phyloP scores from a whole-genome alignment of 768 basidiomycete genomes.

The Glaciozyma antarctica region DNA sequence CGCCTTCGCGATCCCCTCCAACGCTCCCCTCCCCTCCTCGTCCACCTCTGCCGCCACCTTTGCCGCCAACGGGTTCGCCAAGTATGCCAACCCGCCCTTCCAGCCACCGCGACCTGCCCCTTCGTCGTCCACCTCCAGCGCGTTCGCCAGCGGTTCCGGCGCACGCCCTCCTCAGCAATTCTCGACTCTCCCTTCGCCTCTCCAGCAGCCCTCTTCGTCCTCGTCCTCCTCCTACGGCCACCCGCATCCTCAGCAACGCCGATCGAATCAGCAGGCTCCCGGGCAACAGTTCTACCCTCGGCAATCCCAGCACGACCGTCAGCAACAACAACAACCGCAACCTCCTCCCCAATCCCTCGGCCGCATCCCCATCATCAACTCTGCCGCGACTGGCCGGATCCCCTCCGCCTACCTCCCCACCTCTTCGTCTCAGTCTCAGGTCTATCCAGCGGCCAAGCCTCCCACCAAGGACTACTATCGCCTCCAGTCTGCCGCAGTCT shows the following conservation, averaged over 20 bases:
- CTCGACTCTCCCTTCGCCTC: neutral
- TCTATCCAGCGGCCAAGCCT: neutral
- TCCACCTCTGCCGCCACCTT: neutral
- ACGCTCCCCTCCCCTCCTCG: neutral
- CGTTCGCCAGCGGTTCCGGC: neutral
- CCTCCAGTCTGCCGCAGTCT: neutral
- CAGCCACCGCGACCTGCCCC: no score
- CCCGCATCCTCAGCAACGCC: no score
- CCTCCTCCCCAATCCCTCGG: neutral
- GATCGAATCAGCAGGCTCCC: no score
- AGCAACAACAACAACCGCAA: neutral
- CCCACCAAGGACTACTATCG: neutral
- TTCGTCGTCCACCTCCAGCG: neutral
- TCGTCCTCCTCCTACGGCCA: no score
- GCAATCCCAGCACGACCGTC: no score
- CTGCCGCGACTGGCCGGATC: conserved; percentile 4
- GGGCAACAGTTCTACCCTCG: no score
- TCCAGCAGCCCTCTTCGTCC: neutral
- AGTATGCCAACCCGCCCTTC: neutral
- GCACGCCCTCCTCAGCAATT: neutral
- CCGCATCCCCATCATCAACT: conserved; percentile 23
- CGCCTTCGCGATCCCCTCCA: no score
- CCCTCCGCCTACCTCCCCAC: conserved; percentile 14
- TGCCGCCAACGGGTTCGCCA: conserved; percentile 5
- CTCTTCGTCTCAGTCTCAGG: neutral